These are phyloP conservation scores for Elongisporangium undulatum DNA, from an alignment of 352 stramenopile species.

Conservation along the genomic window DNA sequence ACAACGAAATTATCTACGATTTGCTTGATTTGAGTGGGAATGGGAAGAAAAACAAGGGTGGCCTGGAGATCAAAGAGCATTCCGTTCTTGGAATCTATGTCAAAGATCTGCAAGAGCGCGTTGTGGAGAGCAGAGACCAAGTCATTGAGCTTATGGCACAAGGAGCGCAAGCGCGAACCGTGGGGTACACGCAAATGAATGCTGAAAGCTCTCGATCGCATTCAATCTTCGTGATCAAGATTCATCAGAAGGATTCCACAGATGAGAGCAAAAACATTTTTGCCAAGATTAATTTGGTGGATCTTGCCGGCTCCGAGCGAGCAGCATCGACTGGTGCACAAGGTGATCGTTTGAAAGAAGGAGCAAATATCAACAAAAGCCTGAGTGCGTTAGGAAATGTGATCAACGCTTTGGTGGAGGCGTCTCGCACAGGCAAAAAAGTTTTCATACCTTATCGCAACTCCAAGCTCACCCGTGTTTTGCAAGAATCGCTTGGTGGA, in stretches of 20 bases:
- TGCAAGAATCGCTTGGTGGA: conserved; percentile 91
- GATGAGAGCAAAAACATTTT: conserved; percentile 87
- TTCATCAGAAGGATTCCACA: conserved; percentile 88
- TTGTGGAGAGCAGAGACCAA: conserved; percentile 85
- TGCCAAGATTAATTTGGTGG: conserved; percentile 94
- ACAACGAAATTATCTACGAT: conserved; percentile 96
- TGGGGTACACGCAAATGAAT: conserved; percentile 93
- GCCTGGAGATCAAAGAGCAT: conserved; percentile 93
- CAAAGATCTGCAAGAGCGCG: conserved; percentile 86
- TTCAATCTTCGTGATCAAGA: conserved; percentile 95
- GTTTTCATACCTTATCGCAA: conserved; percentile 93
- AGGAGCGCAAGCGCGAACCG: conserved; percentile 57
- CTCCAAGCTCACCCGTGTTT: conserved; percentile 91
- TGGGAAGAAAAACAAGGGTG: conserved; percentile 82
- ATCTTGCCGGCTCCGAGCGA: conserved; percentile 90
- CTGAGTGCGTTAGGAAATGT: conserved; percentile 92
- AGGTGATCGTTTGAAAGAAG: conserved; percentile 90
- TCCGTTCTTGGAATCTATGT: conserved; percentile 94
- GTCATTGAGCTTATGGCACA: conserved; percentile 79
- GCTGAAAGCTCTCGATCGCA: conserved; percentile 91
- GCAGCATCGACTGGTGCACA: conserved; percentile 89
- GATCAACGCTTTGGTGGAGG: conserved; percentile 91
- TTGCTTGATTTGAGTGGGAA: conserved; percentile 87
- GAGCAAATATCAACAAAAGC: conserved; percentile 93
- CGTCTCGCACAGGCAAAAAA: conserved; percentile 75